Base-by-base conservation (phyloP, 306 rosid species). In the Acacia acuminata region DNA sequence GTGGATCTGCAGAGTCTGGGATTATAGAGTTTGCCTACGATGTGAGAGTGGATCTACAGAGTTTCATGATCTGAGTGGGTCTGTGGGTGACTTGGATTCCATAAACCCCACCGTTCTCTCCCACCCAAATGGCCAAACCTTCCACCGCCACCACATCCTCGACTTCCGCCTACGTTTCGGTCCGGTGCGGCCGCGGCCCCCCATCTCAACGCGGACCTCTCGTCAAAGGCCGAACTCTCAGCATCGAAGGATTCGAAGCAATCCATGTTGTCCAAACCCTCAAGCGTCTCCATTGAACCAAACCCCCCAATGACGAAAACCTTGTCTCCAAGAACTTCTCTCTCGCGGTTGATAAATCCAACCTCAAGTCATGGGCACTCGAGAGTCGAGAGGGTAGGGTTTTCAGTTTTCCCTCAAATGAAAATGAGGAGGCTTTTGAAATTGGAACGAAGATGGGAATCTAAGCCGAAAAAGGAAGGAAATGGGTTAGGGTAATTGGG, bases 221-320 rank as follows among this genome's bases (percentile, higher is more conserved):
- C 22, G 71, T 96, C 20, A 93, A 88, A 84, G 99, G 94, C 36
- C 91, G 98, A 22, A 79, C 85, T 79, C 91, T 95, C 34, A 93
- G 98, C 91, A 95, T 87, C 81, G 99, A 27, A 27, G 30, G 30
- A 27, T 27, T 27, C 30, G 30, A 95, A 85, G 99, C 99, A 69
- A 95, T 95, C 90, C 97, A 92, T 85, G 97, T 97, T 45, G 88
- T 95, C 20, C 98, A 95, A 90, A 34, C 97, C 81, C 90, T 93
- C 8, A 95, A 96, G 78, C 94, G 98, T 22, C 73, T 89, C n/a
- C 85, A 88, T 43, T 87, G 88, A 87, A 87, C 93, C 79, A 82
- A 89, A 73, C 90, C 92, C 0, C 38, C 84, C 2, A 73, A 86
- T 77, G 73, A 82, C 38, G 6, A 83, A 19, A 13, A 71, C 24